Evolutionary conservation across 2,329 filamentous ascomycete species (phyloP).

Genomic region (Triangularia verruculosa): DNA sequence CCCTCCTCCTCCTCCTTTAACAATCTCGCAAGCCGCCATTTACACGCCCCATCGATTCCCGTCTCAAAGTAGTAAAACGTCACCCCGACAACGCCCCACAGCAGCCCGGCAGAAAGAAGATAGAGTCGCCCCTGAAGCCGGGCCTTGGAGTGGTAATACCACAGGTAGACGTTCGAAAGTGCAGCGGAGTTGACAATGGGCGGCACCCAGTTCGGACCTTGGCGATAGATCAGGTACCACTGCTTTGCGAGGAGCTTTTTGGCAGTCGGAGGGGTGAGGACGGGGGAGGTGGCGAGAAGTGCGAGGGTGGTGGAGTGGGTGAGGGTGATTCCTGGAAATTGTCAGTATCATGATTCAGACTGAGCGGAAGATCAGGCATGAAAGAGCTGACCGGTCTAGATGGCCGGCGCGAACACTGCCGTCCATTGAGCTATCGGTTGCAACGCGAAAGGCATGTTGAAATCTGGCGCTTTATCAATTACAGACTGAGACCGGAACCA

Average conservation of each 20-base stretch:
- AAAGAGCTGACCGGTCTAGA: conserved; percentile 17
- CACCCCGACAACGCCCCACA: conserved; percentile 17
- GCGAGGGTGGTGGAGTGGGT: conserved; percentile 20
- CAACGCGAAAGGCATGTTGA: background rate
- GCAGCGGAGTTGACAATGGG: conserved; percentile 11
- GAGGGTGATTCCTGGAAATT: conserved; percentile 19
- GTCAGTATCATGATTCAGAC: background rate
- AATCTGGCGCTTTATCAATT: background rate
- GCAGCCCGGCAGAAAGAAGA: background rate
- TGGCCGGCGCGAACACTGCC: conserved; percentile 17
- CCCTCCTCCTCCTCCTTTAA: conserved; percentile 5
- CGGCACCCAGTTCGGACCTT: conserved; percentile 21
- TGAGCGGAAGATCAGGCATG: background rate
- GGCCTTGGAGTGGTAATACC: background rate
- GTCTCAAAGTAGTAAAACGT: conserved; percentile 23
- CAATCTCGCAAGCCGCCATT: conserved; percentile 21
- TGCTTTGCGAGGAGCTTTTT: conserved; percentile 19
- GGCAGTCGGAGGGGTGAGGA: background rate
- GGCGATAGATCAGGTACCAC: conserved; percentile 23
- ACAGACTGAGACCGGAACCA: background rate
- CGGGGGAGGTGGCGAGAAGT: conserved; percentile 9
- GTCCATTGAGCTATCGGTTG: conserved; percentile 16
- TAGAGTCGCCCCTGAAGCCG: background rate
- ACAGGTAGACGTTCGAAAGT: conserved; percentile 18
- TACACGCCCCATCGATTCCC: conserved; percentile 26